These are phyloP conservation scores for Monilinia fructigena DNA, from an alignment of 2,329 filamentous ascomycete genomes.

Conservation along the genomic window DNA sequence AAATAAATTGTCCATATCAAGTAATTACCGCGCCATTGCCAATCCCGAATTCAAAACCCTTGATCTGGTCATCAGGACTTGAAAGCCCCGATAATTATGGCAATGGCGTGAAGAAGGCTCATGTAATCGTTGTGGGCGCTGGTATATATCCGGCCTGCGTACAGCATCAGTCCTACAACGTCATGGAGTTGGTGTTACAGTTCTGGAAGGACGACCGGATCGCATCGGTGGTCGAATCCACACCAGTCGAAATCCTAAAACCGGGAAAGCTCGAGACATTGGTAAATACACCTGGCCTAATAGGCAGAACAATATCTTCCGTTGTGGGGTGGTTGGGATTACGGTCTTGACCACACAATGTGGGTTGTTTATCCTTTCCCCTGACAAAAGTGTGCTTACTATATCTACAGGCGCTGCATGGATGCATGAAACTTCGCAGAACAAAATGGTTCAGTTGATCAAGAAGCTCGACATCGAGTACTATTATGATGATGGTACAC, in stretches of 20 bases:
- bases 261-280: conserved; percentile 41
- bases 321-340: conserved; percentile 38
- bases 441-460: conserved; percentile 46
- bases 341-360: conserved; percentile 37
- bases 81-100: conserved; percentile 24
- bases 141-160: conserved; percentile 55
- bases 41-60: conserved; percentile 18
- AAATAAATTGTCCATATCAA: conserved; percentile 33
- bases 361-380: conserved; percentile 38
- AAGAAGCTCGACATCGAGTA: conserved; percentile 45
- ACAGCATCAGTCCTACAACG: conserved; percentile 55
- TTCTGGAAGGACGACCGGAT: conserved; percentile 53
- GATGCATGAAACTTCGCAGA: conserved; percentile 48
- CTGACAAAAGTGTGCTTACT: conserved; percentile 34
- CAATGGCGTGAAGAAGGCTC: conserved; percentile 37
- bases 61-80: conserved; percentile 27
- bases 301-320: conserved; percentile 36
- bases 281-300: conserved; percentile 42
- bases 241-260: conserved; percentile 41
- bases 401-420: conserved; percentile 44
- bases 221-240: conserved; percentile 52
- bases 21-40: conserved; percentile 24
- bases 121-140: conserved; percentile 54
- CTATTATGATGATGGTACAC: conserved; percentile 47
- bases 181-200: conserved; percentile 53